Conservation (phyloP, 495 filamentous ascomycete genomes). For the Gamarada debralockiae region DNA sequence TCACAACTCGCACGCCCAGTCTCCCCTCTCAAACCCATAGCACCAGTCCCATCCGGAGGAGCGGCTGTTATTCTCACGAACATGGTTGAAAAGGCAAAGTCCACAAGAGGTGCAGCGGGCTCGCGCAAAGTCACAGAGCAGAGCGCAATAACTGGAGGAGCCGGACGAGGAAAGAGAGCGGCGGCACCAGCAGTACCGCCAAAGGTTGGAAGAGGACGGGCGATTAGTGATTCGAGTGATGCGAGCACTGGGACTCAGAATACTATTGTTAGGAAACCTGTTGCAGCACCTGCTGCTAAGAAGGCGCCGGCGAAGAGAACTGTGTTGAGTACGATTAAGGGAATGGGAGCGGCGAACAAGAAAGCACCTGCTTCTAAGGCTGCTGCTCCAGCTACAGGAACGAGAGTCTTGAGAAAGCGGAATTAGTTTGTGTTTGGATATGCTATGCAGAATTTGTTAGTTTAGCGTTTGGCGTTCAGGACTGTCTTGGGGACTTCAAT, state of each 20-base stretch:
- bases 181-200: conserved; percentile 31
- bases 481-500: neutral
- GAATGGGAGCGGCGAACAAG: conserved; percentile 34
- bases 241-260: conserved; percentile 37
- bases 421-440: conserved; percentile 22
- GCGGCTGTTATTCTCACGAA: conserved; percentile 46
- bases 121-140: conserved; percentile 27
- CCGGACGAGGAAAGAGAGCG: conserved; percentile 32
- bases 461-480: conserved; percentile 13
- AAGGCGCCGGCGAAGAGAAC: conserved; percentile 33
- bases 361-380: conserved; percentile 34
- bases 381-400: conserved; percentile 27
- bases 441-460: neutral
- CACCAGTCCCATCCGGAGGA: conserved; percentile 31
- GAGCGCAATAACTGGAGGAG: conserved; percentile 24
- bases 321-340: conserved; percentile 39
- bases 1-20: conserved; percentile 47
- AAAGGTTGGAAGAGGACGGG: conserved; percentile 36
- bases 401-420: conserved; percentile 48
- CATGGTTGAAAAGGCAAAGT: conserved; percentile 53
- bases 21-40: conserved; percentile 47
- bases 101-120: conserved; percentile 41
- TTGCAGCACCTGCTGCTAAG: conserved; percentile 34
- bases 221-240: conserved; percentile 45
- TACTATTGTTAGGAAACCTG: conserved; percentile 26